Base-by-base conservation (phyloP, 2,329 filamentous ascomycete genomes). In the Fusarium chuoi region DNA sequence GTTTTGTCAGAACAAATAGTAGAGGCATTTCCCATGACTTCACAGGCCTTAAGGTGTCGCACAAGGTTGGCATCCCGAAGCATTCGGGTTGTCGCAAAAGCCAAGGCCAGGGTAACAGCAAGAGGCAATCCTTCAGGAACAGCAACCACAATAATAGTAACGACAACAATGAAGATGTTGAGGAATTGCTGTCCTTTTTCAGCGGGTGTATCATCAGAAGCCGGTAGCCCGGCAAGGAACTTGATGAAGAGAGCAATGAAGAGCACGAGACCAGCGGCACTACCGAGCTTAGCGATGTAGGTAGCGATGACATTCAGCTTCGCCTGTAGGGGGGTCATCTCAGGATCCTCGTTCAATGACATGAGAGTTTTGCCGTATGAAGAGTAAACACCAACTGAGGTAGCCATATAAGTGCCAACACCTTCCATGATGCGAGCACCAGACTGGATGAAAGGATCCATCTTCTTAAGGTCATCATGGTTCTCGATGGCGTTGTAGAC, bases 181-280 rank as follows among this genome's bases (percentile, higher is more conserved):
- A 94, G 86, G 77, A 94, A 94, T 59, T 89, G 87, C 78, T 96
- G 93, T 14, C 93, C 95, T 84, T 97, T 98, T 60, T 90, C 82
- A 6, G 93, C 91, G 7, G 94, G 87, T 0, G 87, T 87, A 4
- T 83, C 83, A 7, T 79, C 73, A 65, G 89, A 86, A 24, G 71
- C 72, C 82, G 86, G 85, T 7, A 98, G 87, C 18, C 89, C 84
- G 54, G 91, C 94, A 15, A 96, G 85, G 79, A 97, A 98, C 77
- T 94, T 89, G 84, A 98, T 95, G 78, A 98, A 90, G 20, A 98
- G 87, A 51, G 97, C 92, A 52, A 96, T 87, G 83, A 98, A 98
- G 52, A 98, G 86, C 14, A 94, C 84, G 20, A 96, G 85, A 73
- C 93, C 94, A 55, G 94, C 94, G 57, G 87, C 90, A 80, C 94